A percentile compares a stretch with the other conserved stretches of the same genome.
These are phyloP conservation scores for Bassia scoparia DNA, from an alignment of 148 eudicot genomes.

Conservation along the genomic window DNA sequence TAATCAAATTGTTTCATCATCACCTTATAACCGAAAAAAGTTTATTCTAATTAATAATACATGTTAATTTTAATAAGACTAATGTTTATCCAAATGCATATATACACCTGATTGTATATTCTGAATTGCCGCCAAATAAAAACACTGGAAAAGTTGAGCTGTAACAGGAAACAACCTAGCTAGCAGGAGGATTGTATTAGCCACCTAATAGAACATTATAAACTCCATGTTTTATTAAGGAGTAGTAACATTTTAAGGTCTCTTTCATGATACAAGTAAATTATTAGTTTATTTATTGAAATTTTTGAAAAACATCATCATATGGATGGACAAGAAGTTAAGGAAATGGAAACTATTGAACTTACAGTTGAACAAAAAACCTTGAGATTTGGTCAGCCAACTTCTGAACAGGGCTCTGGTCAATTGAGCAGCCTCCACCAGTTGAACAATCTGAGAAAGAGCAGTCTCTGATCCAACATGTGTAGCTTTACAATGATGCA, in stretches of 20 bases:
- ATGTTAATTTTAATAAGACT: too few species aligned
- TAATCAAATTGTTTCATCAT: too few species aligned
- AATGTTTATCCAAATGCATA: too few species aligned
- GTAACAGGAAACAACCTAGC: neutral
- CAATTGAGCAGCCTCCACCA: slow-evolving; percentile 97
- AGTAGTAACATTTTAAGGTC: neutral
- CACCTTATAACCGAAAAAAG: too few species aligned
- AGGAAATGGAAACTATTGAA: slow-evolving; percentile 21
- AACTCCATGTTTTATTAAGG: neutral
- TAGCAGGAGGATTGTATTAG: neutral
- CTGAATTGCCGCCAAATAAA: too few species aligned
- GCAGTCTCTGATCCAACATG: slow-evolving; percentile 95
- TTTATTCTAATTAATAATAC: too few species aligned
- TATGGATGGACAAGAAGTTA: neutral
- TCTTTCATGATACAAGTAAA: neutral
- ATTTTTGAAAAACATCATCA: too few species aligned
- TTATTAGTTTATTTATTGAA: neutral
- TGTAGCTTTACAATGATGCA: slow-evolving; percentile 74
- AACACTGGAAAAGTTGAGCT: neutral
- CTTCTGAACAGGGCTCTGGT: slow-evolving; percentile 97
- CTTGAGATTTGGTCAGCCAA: slow-evolving; percentile 91
- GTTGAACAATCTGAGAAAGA: slow-evolving; percentile 93
- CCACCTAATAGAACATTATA: neutral
- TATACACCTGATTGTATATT: too few species aligned
- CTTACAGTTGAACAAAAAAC: slow-evolving; percentile 83